A percentile compares a stretch with the other conserved stretches of the same genome.
Evolutionary conservation across 2,329 filamentous ascomycete species (phyloP).

Genomic region (Tolypocladium ophioglossoides): DNA sequence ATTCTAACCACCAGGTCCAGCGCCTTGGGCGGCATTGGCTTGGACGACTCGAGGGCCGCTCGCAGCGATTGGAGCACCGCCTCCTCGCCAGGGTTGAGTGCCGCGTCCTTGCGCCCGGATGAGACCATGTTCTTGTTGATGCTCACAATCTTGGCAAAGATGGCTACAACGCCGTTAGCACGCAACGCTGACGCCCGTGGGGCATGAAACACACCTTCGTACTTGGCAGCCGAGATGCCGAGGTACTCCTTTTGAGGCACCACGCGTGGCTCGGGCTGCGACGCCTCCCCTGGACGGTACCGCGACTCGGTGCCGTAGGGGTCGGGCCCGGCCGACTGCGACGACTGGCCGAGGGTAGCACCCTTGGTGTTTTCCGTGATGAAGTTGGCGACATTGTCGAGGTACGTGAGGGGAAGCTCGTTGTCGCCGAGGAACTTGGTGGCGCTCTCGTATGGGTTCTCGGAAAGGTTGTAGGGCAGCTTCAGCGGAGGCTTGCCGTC

Average conservation of each 20-base stretch:
- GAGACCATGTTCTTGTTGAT: conserved; percentile 65
- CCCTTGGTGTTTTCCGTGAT: conserved; percentile 85
- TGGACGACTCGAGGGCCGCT: conserved; percentile 49
- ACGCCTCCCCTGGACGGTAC: conserved; percentile 56
- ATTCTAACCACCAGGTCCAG: conserved; percentile 61
- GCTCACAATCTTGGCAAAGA: conserved; percentile 66
- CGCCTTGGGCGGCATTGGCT: conserved; percentile 37
- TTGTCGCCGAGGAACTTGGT: conserved; percentile 86
- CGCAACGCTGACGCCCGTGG: neutral
- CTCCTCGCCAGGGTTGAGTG: conserved; percentile 64
- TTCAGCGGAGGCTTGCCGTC: conserved; percentile 89
- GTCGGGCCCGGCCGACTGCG: conserved; percentile 46
- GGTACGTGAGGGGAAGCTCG: conserved; percentile 74
- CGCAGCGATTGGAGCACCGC: conserved; percentile 50
- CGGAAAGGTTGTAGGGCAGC: conserved; percentile 83
- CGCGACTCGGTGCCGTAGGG: conserved; percentile 69
- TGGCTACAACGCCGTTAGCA: conserved; percentile 35
- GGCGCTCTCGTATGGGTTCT: conserved; percentile 87
- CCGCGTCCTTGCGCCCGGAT: conserved; percentile 60
- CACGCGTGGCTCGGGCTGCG: conserved; percentile 38
- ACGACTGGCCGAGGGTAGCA: conserved; percentile 61
- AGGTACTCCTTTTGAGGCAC: conserved; percentile 75
- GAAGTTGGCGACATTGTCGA: conserved; percentile 88
- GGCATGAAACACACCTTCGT: conserved; percentile 32
- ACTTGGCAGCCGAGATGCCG: conserved; percentile 64